phyloP scores from a whole-genome alignment of 192 early-diverging fungal genomes.

The Gamsiella multidivaricata region DNA sequence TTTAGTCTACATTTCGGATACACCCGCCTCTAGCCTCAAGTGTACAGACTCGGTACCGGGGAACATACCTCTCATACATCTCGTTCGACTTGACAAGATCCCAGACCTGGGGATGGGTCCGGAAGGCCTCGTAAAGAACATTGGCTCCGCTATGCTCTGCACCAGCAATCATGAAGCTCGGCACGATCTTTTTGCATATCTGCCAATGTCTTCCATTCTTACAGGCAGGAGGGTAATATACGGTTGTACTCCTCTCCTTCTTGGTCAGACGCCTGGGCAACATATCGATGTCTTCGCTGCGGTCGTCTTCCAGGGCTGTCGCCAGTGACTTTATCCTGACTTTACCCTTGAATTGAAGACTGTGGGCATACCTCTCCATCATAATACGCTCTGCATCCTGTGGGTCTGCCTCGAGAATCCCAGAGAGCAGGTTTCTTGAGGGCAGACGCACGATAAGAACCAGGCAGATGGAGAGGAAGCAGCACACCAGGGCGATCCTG shows the following conservation, averaged over 20 bases:
- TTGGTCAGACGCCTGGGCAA: slow-evolving; percentile 37
- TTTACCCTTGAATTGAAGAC: slow-evolving; percentile 52
- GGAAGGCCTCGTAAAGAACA: slow-evolving; percentile 57
- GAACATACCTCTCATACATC: slow-evolving; percentile 53
- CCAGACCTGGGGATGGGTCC: slow-evolving; percentile 60
- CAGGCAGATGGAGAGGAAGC: slow-evolving; percentile 49
- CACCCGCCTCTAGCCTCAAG: too few species aligned
- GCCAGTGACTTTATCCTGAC: slow-evolving; percentile 54
- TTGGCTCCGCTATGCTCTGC: slow-evolving; percentile 56
- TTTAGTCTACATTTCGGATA: too few species aligned
- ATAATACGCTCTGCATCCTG: slow-evolving; percentile 55
- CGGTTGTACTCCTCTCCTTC: slow-evolving; percentile 48
- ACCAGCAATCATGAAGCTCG: slow-evolving; percentile 66
- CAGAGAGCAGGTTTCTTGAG: slow-evolving; percentile 35
- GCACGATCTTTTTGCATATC: slow-evolving; percentile 63
- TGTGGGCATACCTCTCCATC: slow-evolving; percentile 55
- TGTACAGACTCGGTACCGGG: too few species aligned
- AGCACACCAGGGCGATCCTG: slow-evolving; percentile 49
- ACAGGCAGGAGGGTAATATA: slow-evolving; percentile 60
- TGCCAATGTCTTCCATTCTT: slow-evolving; percentile 53
- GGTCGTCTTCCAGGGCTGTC: slow-evolving; percentile 36
- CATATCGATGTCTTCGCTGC: slow-evolving; percentile 27
- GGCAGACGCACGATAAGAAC: slow-evolving; percentile 38
- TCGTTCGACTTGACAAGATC: slow-evolving; percentile 54
- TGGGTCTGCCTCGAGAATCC: slow-evolving; percentile 44